Percentiles rank a stretch among this genome's conserved stretches.
phyloP scores from a whole-genome alignment of 768 basidiomycete species.

The Tulasnella sp. region DNA sequence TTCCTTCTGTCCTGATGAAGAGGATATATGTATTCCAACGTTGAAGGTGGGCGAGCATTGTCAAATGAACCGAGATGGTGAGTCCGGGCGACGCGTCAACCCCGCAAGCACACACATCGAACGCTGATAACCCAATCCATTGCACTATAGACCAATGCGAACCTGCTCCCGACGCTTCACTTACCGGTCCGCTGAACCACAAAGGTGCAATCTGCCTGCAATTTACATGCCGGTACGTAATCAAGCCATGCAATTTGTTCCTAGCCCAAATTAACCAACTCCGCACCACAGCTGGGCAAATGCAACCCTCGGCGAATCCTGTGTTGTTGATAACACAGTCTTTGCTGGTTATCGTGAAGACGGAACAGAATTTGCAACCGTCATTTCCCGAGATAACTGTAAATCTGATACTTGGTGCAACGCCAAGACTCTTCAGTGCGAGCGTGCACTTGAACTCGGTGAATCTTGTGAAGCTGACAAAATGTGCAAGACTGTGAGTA shows the following conservation, averaged over 20 bases:
- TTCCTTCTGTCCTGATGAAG: conserved; percentile 76
- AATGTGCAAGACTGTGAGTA: conserved; percentile 29
- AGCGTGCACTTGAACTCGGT: conserved; percentile 43
- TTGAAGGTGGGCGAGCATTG: conserved; percentile 52
- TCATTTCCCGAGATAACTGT: conserved; percentile 75
- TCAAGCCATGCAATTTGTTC: background rate
- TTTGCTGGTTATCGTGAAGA: conserved; percentile 46
- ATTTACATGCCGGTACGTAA: conserved; percentile 60
- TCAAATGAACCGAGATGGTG: conserved; percentile 80
- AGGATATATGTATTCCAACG: conserved; percentile 47
- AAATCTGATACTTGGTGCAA: conserved; percentile 64
- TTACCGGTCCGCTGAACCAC: conserved; percentile 47
- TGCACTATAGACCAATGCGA: conserved; percentile 54
- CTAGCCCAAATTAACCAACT: background rate
- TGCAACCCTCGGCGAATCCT: conserved; percentile 46
- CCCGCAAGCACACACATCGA: background rate
- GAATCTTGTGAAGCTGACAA: conserved; percentile 44
- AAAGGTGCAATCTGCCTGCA: conserved; percentile 79
- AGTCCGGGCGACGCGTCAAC: conserved; percentile 14
- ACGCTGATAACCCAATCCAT: background rate
- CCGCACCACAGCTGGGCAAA: conserved; percentile 54
- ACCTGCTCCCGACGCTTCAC: conserved; percentile 47
- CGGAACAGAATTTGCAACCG: conserved; percentile 51
- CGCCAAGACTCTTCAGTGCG: conserved; percentile 41
- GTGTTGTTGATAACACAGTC: conserved; percentile 63